A percentile compares a stretch with the other conserved stretches of the same genome.
phyloP scores from a whole-genome alignment of 176 grass and related monocot species.

The Aegilops bicornis region DNA sequence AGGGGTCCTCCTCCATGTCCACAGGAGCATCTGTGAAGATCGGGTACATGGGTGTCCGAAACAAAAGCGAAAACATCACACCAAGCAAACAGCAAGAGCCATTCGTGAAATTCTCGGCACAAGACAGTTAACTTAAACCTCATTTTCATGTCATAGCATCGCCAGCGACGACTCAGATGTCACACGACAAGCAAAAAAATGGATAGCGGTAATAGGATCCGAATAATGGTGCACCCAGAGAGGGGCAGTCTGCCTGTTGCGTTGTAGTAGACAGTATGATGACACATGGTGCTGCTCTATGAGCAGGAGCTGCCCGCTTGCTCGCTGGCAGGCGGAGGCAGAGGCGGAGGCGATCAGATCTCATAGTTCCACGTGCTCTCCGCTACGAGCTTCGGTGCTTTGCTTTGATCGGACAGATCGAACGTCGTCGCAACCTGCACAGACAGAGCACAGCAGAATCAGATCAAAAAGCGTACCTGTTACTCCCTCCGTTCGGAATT shows the following conservation, averaged over 20 bases:
- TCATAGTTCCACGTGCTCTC: constrained; percentile 82
- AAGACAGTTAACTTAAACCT: neutral
- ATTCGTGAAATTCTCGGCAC: neutral
- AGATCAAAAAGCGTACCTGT: neutral
- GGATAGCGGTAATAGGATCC: neutral
- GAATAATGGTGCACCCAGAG: constrained; percentile 4
- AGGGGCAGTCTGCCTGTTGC: constrained; percentile 1
- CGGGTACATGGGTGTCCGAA: neutral
- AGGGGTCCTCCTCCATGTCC: neutral
- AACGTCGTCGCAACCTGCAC: constrained; percentile 56
- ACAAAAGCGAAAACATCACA: neutral
- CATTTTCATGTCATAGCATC: constrained; percentile 13
- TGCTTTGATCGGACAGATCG: constrained; percentile 67
- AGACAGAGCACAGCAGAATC: constrained; percentile 6
- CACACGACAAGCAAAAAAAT: constrained; percentile 29
- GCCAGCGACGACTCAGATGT: neutral
- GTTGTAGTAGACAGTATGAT: constrained; percentile 13
- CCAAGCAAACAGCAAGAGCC: neutral
- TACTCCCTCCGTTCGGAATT: too few species aligned
- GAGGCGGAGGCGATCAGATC: constrained; percentile 22
- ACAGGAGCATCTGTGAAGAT: neutral
- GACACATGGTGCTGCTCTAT: neutral
- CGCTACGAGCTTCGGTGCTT: constrained; percentile 63
- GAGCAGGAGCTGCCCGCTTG: neutral
- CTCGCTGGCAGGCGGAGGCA: neutral